A percentile compares a stretch with the other conserved stretches of the same genome.
phyloP scores from a whole-genome alignment of 1,284 basidiomycete genomes.

The Austroboletus niveus region DNA sequence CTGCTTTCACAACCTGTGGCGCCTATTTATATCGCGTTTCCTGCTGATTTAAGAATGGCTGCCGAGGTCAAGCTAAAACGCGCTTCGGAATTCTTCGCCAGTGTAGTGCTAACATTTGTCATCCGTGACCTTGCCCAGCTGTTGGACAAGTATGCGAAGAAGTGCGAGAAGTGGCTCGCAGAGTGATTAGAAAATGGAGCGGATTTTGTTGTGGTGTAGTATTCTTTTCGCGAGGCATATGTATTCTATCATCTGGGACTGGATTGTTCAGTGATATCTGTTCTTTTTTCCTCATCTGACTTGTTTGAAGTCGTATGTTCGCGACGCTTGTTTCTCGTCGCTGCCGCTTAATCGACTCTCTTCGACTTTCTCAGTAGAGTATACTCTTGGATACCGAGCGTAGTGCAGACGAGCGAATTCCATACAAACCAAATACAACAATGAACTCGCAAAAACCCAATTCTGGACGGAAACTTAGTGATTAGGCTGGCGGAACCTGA shows the following conservation, averaged over 20 bases:
- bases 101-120: conserved; percentile 88
- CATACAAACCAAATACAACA: conserved; percentile 6
- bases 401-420: conserved; percentile 4
- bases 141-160: conserved; percentile 90
- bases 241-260: conserved; percentile 44
- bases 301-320: conserved; percentile 11
- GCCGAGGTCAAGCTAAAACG: conserved; percentile 78
- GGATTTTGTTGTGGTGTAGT: conserved; percentile 30
- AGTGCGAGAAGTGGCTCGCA: conserved; percentile 84
- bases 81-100: conserved; percentile 88
- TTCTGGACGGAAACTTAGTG: neutral
- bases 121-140: conserved; percentile 81
- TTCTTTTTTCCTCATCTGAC: conserved; percentile 21
- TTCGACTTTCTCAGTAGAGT: conserved; percentile 22
- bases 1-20: conserved; percentile 62
- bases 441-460: neutral
- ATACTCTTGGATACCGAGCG: conserved; percentile 22
- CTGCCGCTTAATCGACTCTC: conserved; percentile 7
- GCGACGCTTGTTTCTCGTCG: conserved; percentile 14
- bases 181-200: conserved; percentile 46
- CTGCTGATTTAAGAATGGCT: conserved; percentile 56
- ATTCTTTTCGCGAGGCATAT: conserved; percentile 30
- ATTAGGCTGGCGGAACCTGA: conserved; percentile 16
- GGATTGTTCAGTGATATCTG: conserved; percentile 32
- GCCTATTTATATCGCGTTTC: conserved; percentile 70